These are phyloP conservation scores for Chromosphaera perkinsii DNA, from an alignment of 208 protist species.

Conservation along the genomic window DNA sequence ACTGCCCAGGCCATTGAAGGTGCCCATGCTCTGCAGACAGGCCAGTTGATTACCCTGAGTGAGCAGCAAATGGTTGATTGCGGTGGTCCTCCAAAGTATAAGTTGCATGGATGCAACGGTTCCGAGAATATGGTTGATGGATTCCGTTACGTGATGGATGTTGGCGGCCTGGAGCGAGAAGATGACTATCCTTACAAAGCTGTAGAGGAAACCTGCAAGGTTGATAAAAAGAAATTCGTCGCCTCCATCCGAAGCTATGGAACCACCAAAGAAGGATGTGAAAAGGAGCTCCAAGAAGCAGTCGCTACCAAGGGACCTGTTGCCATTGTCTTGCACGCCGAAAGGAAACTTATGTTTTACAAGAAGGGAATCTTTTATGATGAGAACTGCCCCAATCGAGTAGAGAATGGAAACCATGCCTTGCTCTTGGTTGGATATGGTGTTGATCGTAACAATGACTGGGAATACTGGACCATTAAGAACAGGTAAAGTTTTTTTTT, in stretches of 20 bases:
- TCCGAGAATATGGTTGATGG: slow-evolving; percentile 74
- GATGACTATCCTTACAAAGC: slow-evolving; percentile 77
- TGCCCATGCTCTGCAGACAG: slow-evolving; percentile 46
- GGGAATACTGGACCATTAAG: no score
- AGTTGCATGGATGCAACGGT: slow-evolving; percentile 74
- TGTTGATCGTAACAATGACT: no score
- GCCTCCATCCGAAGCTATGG: slow-evolving; percentile 63
- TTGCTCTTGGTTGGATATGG: no score
- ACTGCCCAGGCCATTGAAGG: slow-evolving; percentile 81
- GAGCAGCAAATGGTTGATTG: slow-evolving; percentile 86
- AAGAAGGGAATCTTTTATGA: no score
- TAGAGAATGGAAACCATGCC: no score
- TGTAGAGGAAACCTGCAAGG: slow-evolving; percentile 47
- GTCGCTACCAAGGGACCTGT: slow-evolving; percentile 66
- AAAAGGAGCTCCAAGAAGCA: slow-evolving; percentile 35
- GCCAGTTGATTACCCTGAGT: slow-evolving; percentile 66
- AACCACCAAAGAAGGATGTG: slow-evolving; percentile 60
- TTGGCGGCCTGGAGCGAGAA: slow-evolving; percentile 62
- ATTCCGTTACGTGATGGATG: slow-evolving; percentile 60
- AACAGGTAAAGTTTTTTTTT: no score
- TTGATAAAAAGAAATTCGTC: slow-evolving; percentile 46
- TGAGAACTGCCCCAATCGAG: no score
- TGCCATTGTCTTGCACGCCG: slow-evolving; percentile 77
- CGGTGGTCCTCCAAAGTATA: no score
- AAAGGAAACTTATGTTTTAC: background rate